A percentile compares a stretch with the other conserved stretches of the same genome.
Evolutionary conservation across 208 protist genomes (phyloP).

Genomic region (Zelonia costaricensis): DNA sequence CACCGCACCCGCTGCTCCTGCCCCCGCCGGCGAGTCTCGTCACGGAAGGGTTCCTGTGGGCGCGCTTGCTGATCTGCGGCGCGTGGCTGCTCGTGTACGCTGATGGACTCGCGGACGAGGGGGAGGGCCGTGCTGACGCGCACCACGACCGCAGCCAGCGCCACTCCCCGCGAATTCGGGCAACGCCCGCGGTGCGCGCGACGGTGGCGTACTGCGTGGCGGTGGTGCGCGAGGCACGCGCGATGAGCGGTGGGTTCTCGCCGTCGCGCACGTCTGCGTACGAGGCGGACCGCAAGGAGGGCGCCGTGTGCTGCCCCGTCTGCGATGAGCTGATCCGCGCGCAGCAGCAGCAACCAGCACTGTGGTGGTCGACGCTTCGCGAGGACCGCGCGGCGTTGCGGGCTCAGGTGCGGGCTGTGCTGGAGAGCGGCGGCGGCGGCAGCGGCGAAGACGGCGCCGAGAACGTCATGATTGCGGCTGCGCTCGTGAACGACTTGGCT

Average conservation of each 20-base stretch:
- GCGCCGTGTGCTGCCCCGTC: constrained; percentile 37
- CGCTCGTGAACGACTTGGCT: constrained; percentile 12
- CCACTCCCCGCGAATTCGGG: constrained; percentile 9
- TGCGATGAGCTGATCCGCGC: constrained; percentile 36
- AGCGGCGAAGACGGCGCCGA: constrained; percentile 9
- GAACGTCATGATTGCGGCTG: constrained; percentile 1
- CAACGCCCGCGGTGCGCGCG: constrained; percentile 16
- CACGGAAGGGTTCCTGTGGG: constrained; percentile 56
- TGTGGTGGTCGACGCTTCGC: constrained; percentile 37
- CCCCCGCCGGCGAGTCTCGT: constrained; percentile 47
- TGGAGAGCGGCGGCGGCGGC: constrained; percentile 15
- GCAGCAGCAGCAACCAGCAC: constrained; percentile 25
- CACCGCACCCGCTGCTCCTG: constrained; percentile 28
- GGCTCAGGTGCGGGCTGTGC: constrained; percentile 19
- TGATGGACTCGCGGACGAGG: constrained; percentile 21
- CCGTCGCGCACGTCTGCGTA: neutral
- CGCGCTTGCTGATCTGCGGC: constrained; percentile 59
- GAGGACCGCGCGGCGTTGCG: constrained; percentile 34
- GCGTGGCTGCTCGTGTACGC: constrained; percentile 59
- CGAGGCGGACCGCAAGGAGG: neutral
- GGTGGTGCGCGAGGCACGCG: constrained; percentile 46
- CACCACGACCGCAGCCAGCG: too few relatives aligned
- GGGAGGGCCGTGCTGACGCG: neutral
- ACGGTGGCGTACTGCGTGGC: constrained; percentile 37
- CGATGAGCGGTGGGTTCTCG: constrained; percentile 32